These are phyloP conservation scores for Spatholobus suberectus DNA, from an alignment of 306 rosid genomes.

Conservation along the genomic window DNA sequence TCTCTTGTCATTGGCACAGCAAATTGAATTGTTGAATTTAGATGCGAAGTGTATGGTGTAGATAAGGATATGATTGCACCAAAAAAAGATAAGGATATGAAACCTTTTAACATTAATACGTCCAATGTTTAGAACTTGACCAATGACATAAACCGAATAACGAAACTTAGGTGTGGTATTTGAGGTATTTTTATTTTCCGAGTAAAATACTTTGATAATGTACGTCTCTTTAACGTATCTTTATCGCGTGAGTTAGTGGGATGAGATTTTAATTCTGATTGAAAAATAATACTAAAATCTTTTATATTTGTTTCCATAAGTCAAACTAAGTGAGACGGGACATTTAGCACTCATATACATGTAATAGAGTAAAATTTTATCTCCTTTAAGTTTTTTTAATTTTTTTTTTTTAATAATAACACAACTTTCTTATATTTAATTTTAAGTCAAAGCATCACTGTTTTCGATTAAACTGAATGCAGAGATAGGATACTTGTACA, in stretches of 20 bases:
- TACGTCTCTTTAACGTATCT: background rate
- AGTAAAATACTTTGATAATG: background rate
- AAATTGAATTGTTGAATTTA: background rate
- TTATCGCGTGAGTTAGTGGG: background rate
- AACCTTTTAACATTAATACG: background rate
- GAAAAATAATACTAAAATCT: background rate
- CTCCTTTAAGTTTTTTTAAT: too few species aligned
- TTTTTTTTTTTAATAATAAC: too few species aligned
- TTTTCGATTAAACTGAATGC: background rate
- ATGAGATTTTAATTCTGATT: background rate
- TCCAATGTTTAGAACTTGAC: background rate
- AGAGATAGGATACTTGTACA: background rate
- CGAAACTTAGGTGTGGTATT: background rate
- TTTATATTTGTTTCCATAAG: too few species aligned
- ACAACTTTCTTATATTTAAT: too few species aligned
- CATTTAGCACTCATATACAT: too few species aligned
- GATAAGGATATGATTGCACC: slow-evolving; percentile 17
- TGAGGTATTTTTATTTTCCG: background rate
- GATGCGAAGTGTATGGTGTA: slow-evolving; percentile 27
- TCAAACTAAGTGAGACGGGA: too few species aligned
- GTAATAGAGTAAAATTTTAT: too few species aligned
- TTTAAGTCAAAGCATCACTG: background rate
- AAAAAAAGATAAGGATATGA: slow-evolving; percentile 17
- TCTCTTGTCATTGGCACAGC: background rate
- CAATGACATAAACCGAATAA: background rate